These are phyloP conservation scores for Starmerella khaoyaiensis DNA, from an alignment of 805 yeast genomes.

Conservation along the genomic window DNA sequence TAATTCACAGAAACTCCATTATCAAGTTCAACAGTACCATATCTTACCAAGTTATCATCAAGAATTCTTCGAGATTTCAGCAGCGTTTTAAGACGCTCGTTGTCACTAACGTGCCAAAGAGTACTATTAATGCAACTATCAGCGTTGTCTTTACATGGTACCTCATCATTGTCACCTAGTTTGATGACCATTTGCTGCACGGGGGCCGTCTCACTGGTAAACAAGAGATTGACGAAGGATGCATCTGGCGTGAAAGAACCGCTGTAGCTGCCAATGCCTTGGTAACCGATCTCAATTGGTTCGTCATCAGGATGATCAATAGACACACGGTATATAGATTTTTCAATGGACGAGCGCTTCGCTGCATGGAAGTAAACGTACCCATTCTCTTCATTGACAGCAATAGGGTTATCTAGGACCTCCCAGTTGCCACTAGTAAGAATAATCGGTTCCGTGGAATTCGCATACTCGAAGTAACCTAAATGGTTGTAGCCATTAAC, in stretches of 20 bases:
- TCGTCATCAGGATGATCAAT: conserved; percentile 35
- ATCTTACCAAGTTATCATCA: conserved; percentile 36
- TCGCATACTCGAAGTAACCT: conserved; percentile 70
- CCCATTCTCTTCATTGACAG: conserved; percentile 37
- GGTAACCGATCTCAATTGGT: conserved; percentile 34
- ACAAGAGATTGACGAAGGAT: conserved; percentile 54
- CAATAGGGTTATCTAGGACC: conserved; percentile 57
- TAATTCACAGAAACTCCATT: conserved; percentile 37
- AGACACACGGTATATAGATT: conserved; percentile 65
- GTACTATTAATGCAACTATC: too few relatives aligned
- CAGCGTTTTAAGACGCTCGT: conserved; percentile 21
- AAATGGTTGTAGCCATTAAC: conserved; percentile 51
- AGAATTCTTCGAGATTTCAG: conserved; percentile 29
- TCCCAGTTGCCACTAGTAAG: conserved; percentile 82
- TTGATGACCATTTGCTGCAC: conserved; percentile 53
- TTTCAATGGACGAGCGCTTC: conserved; percentile 61
- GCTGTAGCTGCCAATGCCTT: conserved; percentile 62
- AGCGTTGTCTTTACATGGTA: too few relatives aligned
- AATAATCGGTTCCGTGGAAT: conserved; percentile 38
- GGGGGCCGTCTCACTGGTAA: conserved; percentile 72
- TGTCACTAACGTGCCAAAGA: conserved; percentile 21
- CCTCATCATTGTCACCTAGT: conserved; percentile 22
- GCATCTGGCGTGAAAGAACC: conserved; percentile 72
- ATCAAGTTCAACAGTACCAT: conserved; percentile 36
- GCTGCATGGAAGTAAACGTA: conserved; percentile 58